Percentiles rank a stretch among this genome's conserved stretches.
Conservation (phyloP, 1,139 yeast species). For the Debaryomycetaceae sp. region DNA sequence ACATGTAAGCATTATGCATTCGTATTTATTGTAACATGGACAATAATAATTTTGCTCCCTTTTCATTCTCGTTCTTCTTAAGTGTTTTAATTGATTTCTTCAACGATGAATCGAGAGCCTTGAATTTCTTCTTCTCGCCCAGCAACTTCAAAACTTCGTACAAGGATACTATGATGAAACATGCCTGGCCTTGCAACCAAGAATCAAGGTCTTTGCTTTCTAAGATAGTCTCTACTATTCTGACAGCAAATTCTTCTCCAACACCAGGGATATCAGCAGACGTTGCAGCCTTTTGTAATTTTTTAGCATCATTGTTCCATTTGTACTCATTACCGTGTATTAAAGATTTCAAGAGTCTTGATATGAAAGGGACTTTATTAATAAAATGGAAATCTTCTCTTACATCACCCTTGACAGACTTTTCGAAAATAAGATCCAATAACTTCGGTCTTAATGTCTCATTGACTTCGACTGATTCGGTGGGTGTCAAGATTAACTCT, state of each 20-base stretch:
- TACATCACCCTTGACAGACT: constrained; percentile 66
- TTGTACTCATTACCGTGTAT: constrained; percentile 64
- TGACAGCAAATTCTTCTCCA: constrained; percentile 62
- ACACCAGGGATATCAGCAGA: constrained; percentile 49
- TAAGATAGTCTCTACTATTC: constrained; percentile 49
- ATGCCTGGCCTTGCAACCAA: constrained; percentile 78
- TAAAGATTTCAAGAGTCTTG: constrained; percentile 73
- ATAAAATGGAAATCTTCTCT: constrained; percentile 64
- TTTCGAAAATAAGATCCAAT: constrained; percentile 51
- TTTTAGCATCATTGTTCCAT: constrained; percentile 67
- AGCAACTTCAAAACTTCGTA: constrained; percentile 49
- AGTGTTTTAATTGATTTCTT: constrained; percentile 50
- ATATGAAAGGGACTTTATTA: constrained; percentile 64
- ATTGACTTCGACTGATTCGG: constrained; percentile 48
- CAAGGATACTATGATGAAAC: constrained; percentile 75
- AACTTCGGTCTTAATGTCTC: constrained; percentile 45
- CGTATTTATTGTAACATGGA: constrained; percentile 23
- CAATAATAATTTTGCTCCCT: constrained; percentile 73
- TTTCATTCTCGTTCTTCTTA: constrained; percentile 53
- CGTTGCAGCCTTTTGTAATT: constrained; percentile 35
- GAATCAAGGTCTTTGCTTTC: constrained; percentile 42
- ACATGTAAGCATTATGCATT: background rate
- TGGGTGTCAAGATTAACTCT: constrained; percentile 61
- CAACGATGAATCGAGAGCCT: constrained; percentile 50
- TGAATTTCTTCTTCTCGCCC: constrained; percentile 31